Evolutionary conservation across 2,329 filamentous ascomycete species (phyloP).

Genomic region (Chalara sp.): DNA sequence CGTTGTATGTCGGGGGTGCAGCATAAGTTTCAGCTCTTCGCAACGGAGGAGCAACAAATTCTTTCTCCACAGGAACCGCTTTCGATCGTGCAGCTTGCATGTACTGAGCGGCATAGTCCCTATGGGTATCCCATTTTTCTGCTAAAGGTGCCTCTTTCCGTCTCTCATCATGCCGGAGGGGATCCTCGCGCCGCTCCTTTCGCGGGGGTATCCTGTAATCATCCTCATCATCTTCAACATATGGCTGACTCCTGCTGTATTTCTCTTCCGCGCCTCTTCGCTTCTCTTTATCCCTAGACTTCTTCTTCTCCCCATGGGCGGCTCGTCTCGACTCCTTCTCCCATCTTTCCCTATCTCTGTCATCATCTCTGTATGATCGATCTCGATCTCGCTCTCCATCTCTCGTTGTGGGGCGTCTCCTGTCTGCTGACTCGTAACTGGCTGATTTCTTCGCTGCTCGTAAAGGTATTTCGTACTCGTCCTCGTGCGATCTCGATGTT

Average conservation of each 20-base stretch:
- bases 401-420: conserved; percentile 21
- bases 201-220: conserved; percentile 13
- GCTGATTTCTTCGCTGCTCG: conserved; percentile 36
- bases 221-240: conserved; percentile 22
- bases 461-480: conserved; percentile 40
- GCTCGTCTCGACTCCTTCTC: conserved; percentile 26
- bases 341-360: conserved; percentile 21
- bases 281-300: conserved; percentile 30
- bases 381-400: conserved; percentile 28
- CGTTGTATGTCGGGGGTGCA: conserved; percentile 12
- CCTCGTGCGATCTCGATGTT: conserved; percentile 37
- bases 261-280: conserved; percentile 31
- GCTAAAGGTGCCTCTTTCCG: conserved; percentile 8
- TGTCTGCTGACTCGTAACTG: conserved; percentile 35
- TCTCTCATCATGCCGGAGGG: not conserved
- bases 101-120: conserved; percentile 21
- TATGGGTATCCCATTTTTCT: conserved; percentile 20
- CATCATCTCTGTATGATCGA: conserved; percentile 25
- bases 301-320: conserved; percentile 25
- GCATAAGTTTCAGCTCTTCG: conserved; percentile 25
- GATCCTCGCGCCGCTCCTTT: conserved; percentile 19
- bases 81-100: conserved; percentile 24
- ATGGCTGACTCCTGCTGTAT: conserved; percentile 9
- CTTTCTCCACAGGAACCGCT: conserved; percentile 9
- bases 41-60: conserved; percentile 12